phyloP scores from a whole-genome alignment of 1,139 yeast genomes.

The Magnusiomyces suaveolens region DNA sequence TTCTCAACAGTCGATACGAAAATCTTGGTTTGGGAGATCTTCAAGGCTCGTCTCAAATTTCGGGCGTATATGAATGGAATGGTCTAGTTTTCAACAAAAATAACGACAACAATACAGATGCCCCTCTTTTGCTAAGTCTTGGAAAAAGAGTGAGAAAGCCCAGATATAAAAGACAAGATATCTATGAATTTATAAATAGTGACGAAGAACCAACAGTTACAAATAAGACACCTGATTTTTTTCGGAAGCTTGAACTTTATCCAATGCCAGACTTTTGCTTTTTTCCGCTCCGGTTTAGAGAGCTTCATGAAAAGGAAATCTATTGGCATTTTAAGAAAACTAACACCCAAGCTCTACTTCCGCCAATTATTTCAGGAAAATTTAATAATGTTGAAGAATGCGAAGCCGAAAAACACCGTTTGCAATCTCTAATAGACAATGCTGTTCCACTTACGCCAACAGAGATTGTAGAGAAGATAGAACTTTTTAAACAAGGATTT shows the following conservation, averaged over 20 bases:
- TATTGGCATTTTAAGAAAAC: constrained; percentile 62
- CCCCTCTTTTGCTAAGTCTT: constrained; percentile 62
- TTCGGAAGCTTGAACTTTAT: constrained; percentile 29
- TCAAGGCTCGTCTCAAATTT: constrained; percentile 83
- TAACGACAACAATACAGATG: constrained; percentile 22
- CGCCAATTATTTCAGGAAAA: constrained; percentile 29
- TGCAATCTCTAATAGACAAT: constrained; percentile 60
- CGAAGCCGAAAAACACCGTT: constrained; percentile 48
- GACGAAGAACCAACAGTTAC: too few species aligned
- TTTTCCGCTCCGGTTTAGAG: constrained; percentile 56
- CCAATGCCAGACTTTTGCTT: constrained; percentile 73
- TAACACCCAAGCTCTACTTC: constrained; percentile 58
- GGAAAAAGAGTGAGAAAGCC: constrained; percentile 80
- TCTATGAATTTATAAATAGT: too few species aligned
- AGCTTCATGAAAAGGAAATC: constrained; percentile 67
- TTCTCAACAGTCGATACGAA: constrained; percentile 67
- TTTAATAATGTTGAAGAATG: constrained; percentile 42
- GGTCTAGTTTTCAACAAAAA: constrained; percentile 80
- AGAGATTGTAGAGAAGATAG: constrained; percentile 55
- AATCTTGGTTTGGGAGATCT: constrained; percentile 83
- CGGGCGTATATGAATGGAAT: constrained; percentile 90
- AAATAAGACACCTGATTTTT: too few species aligned
- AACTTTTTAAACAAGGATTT: constrained; percentile 57
- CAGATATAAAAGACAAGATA: too few species aligned
- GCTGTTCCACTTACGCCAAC: constrained; percentile 70